These are phyloP conservation scores for Mycena venus DNA, from an alignment of 768 basidiomycete species.

Conservation along the genomic window DNA sequence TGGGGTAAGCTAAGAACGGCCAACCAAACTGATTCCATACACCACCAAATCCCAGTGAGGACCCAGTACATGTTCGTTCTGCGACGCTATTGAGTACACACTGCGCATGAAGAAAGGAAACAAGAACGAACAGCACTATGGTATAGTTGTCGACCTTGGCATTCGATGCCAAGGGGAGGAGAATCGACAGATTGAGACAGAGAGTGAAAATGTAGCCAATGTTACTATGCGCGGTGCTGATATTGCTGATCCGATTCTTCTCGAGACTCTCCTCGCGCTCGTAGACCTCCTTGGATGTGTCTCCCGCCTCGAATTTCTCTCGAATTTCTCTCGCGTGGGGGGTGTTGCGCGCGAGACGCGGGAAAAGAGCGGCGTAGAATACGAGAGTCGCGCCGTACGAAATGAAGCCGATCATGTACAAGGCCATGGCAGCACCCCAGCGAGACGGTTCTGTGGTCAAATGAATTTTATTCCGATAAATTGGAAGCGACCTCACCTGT, in stretches of 20 bases:
- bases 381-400: conserved; percentile 86
- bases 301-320: conserved; percentile 69
- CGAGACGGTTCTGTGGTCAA: conserved; percentile 64
- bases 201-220: conserved; percentile 79
- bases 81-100: neutral
- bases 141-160: conserved; percentile 82
- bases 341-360: conserved; percentile 86
- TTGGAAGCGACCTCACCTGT: conserved; percentile 61
- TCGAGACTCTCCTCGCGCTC: conserved; percentile 83
- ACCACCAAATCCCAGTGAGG: conserved; percentile 89
- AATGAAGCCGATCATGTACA: conserved; percentile 86
- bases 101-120: neutral
- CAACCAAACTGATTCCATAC: conserved; percentile 54
- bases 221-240: conserved; percentile 85
- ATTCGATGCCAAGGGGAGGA: conserved; percentile 72
- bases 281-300: conserved; percentile 72
- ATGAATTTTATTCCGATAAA: neutral
- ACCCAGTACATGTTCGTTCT: conserved; percentile 86
- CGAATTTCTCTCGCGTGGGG: conserved; percentile 67
- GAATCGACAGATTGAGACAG: conserved; percentile 75
- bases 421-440: conserved; percentile 83
- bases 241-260: conserved; percentile 89
- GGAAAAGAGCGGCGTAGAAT: conserved; percentile 85
- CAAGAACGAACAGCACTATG: conserved; percentile 72
- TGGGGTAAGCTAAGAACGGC: neutral